phyloP scores from a whole-genome alignment of 306 rosid genomes.

The Rosa rugosa region DNA sequence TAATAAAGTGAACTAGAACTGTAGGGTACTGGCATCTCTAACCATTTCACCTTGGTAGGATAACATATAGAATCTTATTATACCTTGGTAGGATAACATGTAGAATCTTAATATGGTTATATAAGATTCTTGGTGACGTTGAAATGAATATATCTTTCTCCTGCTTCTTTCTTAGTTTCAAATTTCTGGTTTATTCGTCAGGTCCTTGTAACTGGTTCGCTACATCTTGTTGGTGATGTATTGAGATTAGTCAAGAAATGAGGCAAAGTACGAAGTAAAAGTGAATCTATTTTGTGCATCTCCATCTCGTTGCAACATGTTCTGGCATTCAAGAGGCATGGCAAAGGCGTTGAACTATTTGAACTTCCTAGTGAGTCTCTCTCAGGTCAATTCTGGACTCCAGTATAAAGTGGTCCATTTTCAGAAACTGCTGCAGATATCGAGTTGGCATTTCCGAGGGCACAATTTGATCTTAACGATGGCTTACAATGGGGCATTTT shows the following conservation, averaged over 20 bases:
- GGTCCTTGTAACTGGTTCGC: constrained; percentile 93
- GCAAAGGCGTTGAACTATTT: neutral
- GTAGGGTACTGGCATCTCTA: neutral
- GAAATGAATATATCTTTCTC: neutral
- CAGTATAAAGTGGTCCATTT: neutral
- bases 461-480: neutral
- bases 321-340: neutral
- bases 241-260: constrained; percentile 75
- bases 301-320: neutral
- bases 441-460: neutral
- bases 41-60: neutral
- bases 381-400: neutral
- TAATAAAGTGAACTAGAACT: neutral
- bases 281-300: constrained; percentile 9
- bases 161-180: constrained; percentile 6
- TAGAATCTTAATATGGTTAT: neutral
- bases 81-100: neutral
- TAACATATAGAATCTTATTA: neutral
- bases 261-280: constrained; percentile 23
- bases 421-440: neutral
- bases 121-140: neutral
- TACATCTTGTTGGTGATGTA: constrained; percentile 92
- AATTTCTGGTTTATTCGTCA: constrained; percentile 36
- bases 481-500: neutral
- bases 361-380: neutral